Base-by-base conservation (phyloP, 495 filamentous ascomycete genomes). In the Aspergillus indologenus region DNA sequence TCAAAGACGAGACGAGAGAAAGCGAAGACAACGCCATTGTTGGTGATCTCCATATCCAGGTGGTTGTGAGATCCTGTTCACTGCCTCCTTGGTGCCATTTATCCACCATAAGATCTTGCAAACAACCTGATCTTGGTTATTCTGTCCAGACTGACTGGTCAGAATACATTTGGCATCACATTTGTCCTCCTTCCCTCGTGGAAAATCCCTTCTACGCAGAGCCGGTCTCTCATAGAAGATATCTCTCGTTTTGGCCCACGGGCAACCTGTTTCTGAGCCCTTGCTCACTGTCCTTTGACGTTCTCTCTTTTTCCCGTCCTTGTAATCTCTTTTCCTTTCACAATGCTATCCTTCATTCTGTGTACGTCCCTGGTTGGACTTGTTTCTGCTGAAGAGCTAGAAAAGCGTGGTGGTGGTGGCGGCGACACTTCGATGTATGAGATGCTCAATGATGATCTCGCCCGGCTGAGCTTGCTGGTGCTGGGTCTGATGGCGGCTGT, bases 401-500 rank as follows among this genome's bases (percentile, higher is more conserved):
- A 69, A 48, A 75, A 72, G 56, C 70, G 74, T 34, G 1, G 18
- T 43, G 68, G 74, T 34, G 1, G 18, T 43, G 68, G 65, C 8
- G 58, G 54, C 44, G 49, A 53, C 9, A 8, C 26, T 34, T 65
- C 58, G 15, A 70, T 68, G 58, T 73, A 74, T 46, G 69, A 73
- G 60, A 62, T 68, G 8, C 50, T 74, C 55, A 72, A 75, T 31
- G 75, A 78, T 63, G 65, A 74, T 21, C 60, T 75, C 34, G 71
- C 74, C 19, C 75, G 69, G 9, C 75, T 75, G 57, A 67, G 69
- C 44, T 63, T 82, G 23, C 61, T 79, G 45, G 71, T 76, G 0
- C 76, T 90, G n/a, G 73, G 75, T 45, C 77, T 67, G 26, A 65
- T 87, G 11, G 77, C 80, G 17, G 71, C 75, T 18, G 60, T 78